A percentile compares a stretch with the other conserved stretches of the same genome.
Conservation (phyloP, 306 rosid genomes). For the Albizia julibrissin region DNA sequence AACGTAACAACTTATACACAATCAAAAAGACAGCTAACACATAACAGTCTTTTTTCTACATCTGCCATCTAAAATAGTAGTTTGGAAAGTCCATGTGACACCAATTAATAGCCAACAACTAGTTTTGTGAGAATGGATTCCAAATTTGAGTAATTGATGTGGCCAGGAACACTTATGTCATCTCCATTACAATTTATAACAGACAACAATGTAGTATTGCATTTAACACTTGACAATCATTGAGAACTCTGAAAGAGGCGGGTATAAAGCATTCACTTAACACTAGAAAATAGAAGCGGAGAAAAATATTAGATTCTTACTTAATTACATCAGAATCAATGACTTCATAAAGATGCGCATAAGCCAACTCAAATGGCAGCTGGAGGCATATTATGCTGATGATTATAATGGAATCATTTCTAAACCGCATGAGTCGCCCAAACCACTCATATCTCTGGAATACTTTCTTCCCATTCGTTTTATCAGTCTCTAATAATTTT, state of each 20-base stretch:
- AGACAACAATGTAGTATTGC: slow-evolving; percentile 1
- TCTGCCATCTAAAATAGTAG: slow-evolving; percentile 10
- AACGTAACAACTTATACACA: background rate
- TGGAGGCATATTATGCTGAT: slow-evolving; percentile 93
- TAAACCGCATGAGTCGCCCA: slow-evolving; percentile 76
- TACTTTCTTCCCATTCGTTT: slow-evolving; percentile 57
- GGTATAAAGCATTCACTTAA: slow-evolving; percentile 23
- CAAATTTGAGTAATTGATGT: background rate
- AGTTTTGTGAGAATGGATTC: background rate
- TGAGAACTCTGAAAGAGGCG: background rate
- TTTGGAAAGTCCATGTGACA: slow-evolving; percentile 9
- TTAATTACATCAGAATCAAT: slow-evolving; percentile 57
- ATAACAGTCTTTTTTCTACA: background rate
- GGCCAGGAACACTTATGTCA: background rate
- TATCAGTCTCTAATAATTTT: slow-evolving; percentile 62
- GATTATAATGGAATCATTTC: slow-evolving; percentile 82
- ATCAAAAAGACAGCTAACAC: slow-evolving; percentile 1
- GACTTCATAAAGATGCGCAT: slow-evolving; percentile 90
- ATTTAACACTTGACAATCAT: background rate
- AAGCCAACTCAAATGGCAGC: slow-evolving; percentile 94
- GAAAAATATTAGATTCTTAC: slow-evolving; percentile 52
- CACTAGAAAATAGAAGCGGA: slow-evolving; percentile 29
- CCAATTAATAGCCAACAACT: background rate
- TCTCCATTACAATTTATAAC: background rate
- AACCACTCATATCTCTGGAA: slow-evolving; percentile 89